Evolutionary conservation across 768 basidiomycete genomes (phyloP).

Genomic region (Holtermanniella nyarrowii): DNA sequence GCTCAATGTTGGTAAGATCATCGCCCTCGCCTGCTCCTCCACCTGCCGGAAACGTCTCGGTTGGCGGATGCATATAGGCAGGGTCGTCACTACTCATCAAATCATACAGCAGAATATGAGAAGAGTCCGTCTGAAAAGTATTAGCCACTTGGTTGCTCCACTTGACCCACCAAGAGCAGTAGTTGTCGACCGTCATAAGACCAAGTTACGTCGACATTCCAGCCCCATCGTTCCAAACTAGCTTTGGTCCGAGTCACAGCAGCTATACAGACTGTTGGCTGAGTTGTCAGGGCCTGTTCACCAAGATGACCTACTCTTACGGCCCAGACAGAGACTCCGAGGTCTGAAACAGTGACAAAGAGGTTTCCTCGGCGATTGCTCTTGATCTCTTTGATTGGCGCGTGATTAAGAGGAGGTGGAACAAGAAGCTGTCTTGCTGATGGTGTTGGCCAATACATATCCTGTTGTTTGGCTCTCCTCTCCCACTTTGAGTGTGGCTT

Average conservation of each 20-base stretch:
- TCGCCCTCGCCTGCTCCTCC: conserved; percentile 36
- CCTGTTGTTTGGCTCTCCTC: not conserved
- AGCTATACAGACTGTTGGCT: conserved; percentile 46
- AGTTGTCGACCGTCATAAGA: conserved; percentile 69
- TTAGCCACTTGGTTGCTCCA: not conserved
- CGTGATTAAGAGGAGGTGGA: conserved; percentile 11
- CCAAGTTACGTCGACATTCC: conserved; percentile 66
- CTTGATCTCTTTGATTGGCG: conserved; percentile 10
- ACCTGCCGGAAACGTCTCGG: conserved; percentile 5
- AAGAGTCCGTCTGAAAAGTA: conserved; percentile 57
- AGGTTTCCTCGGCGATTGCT: conserved; percentile 29
- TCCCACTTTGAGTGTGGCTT: not conserved
- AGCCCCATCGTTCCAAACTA: conserved; percentile 74
- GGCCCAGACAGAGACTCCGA: conserved; percentile 28
- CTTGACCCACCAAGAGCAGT: conserved; percentile 58
- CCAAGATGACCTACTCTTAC: conserved; percentile 25
- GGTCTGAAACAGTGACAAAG: conserved; percentile 19
- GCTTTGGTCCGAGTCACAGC: conserved; percentile 64
- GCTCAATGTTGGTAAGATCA: conserved; percentile 18
- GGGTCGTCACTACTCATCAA: conserved; percentile 49
- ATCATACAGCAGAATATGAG: conserved; percentile 63
- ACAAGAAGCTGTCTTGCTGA: conserved; percentile 13
- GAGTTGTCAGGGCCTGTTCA: not conserved
- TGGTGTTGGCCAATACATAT: conserved; percentile 36
- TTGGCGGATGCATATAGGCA: conserved; percentile 11